A percentile compares a stretch with the other conserved stretches of the same genome.
phyloP scores from a whole-genome alignment of 2,329 filamentous ascomycete species.

The Colletotrichum magnum region DNA sequence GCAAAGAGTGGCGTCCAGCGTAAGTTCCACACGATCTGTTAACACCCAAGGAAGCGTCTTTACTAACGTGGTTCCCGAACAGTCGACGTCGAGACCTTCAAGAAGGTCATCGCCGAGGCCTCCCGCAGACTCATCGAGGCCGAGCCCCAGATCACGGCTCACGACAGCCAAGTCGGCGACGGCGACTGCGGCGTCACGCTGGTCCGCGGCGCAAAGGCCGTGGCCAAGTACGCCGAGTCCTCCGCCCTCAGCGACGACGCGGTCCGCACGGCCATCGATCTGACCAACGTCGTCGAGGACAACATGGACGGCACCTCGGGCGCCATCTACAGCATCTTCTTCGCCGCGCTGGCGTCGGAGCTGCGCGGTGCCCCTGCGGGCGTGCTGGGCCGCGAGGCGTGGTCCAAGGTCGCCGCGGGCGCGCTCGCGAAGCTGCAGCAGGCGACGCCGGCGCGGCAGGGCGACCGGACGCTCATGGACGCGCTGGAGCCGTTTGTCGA shows the following conservation, averaged over 20 bases:
- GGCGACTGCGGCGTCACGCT: constrained; percentile 53
- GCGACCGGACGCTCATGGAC: constrained; percentile 81
- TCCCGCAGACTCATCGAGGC: constrained; percentile 54
- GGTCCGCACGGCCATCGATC: constrained; percentile 54
- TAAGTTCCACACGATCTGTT: constrained; percentile 38
- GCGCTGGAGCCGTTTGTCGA: constrained; percentile 79
- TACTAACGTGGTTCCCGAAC: background rate
- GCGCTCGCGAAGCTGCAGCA: constrained; percentile 43
- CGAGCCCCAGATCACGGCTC: constrained; percentile 49
- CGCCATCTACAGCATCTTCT: constrained; percentile 83
- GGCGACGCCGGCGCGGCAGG: constrained; percentile 80
- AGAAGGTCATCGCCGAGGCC: constrained; percentile 25
- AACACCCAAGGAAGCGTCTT: no score
- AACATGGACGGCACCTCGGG: constrained; percentile 83
- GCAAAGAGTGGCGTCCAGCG: constrained; percentile 27
- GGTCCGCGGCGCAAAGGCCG: constrained; percentile 67
- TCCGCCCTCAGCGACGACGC: constrained; percentile 54
- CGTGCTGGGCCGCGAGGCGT: constrained; percentile 4
- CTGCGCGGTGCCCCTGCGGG: constrained; percentile 16
- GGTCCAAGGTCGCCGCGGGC: constrained; percentile 14
- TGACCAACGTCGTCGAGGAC: constrained; percentile 69
- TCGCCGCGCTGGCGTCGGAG: constrained; percentile 73
- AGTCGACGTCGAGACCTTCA: constrained; percentile 31
- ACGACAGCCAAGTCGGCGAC: constrained; percentile 51
- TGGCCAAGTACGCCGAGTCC: constrained; percentile 69